phyloP scores from a whole-genome alignment of 164 flowering plant genomes.

The Amborella trichopoda region DNA sequence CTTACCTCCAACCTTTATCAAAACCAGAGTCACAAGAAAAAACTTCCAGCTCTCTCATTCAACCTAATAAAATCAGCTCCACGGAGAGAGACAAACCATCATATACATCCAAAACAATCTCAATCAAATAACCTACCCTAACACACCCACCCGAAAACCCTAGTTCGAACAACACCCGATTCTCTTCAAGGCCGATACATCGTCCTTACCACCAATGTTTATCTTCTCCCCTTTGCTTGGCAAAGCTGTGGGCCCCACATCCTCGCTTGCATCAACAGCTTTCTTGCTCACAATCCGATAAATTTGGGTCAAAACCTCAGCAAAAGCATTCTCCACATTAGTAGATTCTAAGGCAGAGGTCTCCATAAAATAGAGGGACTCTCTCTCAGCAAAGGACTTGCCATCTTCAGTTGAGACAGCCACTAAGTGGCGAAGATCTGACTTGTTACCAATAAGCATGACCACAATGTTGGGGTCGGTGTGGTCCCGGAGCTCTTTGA shows the following conservation, averaged over 20 bases:
- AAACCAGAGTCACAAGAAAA: not conserved
- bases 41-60: not conserved
- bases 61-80: too few species aligned
- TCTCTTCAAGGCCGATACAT: not conserved
- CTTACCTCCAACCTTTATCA: not conserved
- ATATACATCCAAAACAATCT: too few species aligned
- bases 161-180: not conserved
- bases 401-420: constrained; percentile 59
- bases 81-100: too few species aligned
- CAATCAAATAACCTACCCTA: too few species aligned
- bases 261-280: constrained; percentile 51
- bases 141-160: too few species aligned
- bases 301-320: constrained; percentile 57
- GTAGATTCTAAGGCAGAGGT: constrained; percentile 62
- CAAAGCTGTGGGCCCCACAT: constrained; percentile 30
- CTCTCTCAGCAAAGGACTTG: constrained; percentile 46
- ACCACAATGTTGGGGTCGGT: constrained; percentile 66
- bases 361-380: constrained; percentile 60
- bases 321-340: constrained; percentile 55
- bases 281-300: constrained; percentile 50
- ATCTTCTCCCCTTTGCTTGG: constrained; percentile 54
- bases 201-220: constrained; percentile 16
- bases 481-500: constrained; percentile 52
- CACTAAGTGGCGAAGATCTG: constrained; percentile 58
- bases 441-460: constrained; percentile 67